A percentile compares a stretch with the other conserved stretches of the same genome.
Evolutionary conservation across 768 basidiomycete species (phyloP).

Genomic region (Pholiota conissans): DNA sequence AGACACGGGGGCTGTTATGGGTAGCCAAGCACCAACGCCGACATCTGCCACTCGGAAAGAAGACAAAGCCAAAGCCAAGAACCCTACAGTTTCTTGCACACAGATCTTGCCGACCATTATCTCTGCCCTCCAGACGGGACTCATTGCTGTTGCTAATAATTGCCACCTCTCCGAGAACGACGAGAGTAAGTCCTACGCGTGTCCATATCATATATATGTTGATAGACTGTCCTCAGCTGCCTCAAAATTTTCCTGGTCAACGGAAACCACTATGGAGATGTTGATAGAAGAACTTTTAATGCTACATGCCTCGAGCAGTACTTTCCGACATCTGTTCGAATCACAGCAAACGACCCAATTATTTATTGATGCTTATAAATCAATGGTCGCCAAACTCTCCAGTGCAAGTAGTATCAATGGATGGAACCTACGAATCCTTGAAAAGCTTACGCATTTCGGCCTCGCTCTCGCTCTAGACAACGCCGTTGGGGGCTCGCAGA

Average conservation of each 20-base stretch:
- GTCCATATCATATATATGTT: background rate
- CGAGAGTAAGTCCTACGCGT: slow-evolving; percentile 21
- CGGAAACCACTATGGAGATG: slow-evolving; percentile 49
- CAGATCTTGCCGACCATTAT: slow-evolving; percentile 75
- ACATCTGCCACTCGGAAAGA: slow-evolving; percentile 17
- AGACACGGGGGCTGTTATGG: background rate
- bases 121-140: slow-evolving; percentile 61
- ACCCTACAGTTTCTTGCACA: slow-evolving; percentile 51
- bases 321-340: slow-evolving; percentile 73
- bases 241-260: slow-evolving; percentile 26
- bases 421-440: slow-evolving; percentile 53
- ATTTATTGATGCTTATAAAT: slow-evolving; percentile 64
- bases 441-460: slow-evolving; percentile 73
- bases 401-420: slow-evolving; percentile 38
- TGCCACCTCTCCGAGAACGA: slow-evolving; percentile 32
- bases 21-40: slow-evolving; percentile 19
- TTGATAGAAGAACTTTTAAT: slow-evolving; percentile 71
- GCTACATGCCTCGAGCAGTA: slow-evolving; percentile 60
- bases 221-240: slow-evolving; percentile 13
- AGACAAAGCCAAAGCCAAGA: slow-evolving; percentile 23
- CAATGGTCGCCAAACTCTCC: slow-evolving; percentile 48
- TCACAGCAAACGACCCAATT: slow-evolving; percentile 68
- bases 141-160: slow-evolving; percentile 40
- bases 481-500: slow-evolving; percentile 61
- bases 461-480: slow-evolving; percentile 67